Percentiles rank a stretch among this genome's conserved stretches.
These are phyloP conservation scores for Tolypocladium tropicale DNA, from an alignment of 2,329 filamentous ascomycete genomes.

Conservation along the genomic window DNA sequence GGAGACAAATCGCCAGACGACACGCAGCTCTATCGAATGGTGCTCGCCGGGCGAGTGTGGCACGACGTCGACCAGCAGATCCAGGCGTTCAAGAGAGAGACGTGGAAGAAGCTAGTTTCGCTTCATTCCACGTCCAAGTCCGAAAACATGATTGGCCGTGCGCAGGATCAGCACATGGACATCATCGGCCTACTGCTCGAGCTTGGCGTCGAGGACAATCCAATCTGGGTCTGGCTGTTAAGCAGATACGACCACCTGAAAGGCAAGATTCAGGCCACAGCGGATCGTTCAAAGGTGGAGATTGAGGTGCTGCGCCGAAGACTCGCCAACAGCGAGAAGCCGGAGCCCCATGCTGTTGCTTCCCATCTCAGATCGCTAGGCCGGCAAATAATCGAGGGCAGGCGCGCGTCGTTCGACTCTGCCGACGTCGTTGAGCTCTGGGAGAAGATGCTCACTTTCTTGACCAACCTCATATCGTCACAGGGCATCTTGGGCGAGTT, in stretches of 20 bases:
- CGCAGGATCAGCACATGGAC: conserved; percentile 81
- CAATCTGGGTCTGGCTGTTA: conserved; percentile 91
- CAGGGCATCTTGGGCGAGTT: conserved; percentile 82
- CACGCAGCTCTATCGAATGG: conserved; percentile 71
- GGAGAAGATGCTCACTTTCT: conserved; percentile 73
- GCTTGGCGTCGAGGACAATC: conserved; percentile 88
- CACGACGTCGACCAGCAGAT: conserved; percentile 83
- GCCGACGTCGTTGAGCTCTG: conserved; percentile 79
- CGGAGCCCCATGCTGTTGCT: conserved; percentile 57
- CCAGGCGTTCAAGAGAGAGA: conserved; percentile 74
- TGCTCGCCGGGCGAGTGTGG: conserved; percentile 92
- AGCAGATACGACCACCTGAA: conserved; percentile 86
- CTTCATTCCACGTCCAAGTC: conserved; percentile 48
- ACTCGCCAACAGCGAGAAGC: conserved; percentile 64
- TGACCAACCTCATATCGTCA: conserved; percentile 64
- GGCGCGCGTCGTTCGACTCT: conserved; percentile 59
- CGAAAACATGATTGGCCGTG: conserved; percentile 36
- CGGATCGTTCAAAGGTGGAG: conserved; percentile 81
- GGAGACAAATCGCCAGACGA: conserved; percentile 56
- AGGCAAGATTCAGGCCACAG: conserved; percentile 67
- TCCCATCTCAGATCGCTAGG: conserved; percentile 66
- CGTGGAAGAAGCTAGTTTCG: conserved; percentile 72
- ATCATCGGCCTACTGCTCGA: conserved; percentile 84
- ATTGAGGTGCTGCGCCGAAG: conserved; percentile 83
- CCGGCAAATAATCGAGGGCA: conserved; percentile 54